A percentile compares a stretch with the other conserved stretches of the same genome.
phyloP scores from a whole-genome alignment of 1,139 yeast species.

The Hansenula sp. region DNA sequence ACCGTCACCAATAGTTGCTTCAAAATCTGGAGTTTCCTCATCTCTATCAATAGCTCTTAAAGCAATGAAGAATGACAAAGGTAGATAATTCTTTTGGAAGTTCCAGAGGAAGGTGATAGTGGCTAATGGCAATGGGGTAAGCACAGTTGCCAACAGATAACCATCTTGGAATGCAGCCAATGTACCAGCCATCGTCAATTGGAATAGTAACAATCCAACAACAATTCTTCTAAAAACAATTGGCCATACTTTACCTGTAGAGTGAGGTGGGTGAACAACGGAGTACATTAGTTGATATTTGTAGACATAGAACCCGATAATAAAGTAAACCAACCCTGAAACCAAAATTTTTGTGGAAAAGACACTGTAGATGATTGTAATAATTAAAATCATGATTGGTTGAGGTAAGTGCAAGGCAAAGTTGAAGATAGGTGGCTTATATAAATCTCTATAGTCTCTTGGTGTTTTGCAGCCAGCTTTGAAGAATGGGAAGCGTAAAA shows the following conservation, averaged over 20 bases:
- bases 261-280: constrained; percentile 83
- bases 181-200: constrained; percentile 89
- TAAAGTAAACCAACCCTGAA: constrained; percentile 70
- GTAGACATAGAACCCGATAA: constrained; percentile 72
- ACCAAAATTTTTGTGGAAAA: constrained; percentile 71
- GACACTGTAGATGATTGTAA: constrained; percentile 71
- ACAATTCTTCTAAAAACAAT: constrained; percentile 69
- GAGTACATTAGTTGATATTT: constrained; percentile 78
- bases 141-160: constrained; percentile 62
- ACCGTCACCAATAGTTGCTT: constrained; percentile 18
- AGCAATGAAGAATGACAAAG: constrained; percentile 82
- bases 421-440: constrained; percentile 74
- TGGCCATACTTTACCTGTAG: constrained; percentile 89
- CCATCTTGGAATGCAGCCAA: constrained; percentile 75
- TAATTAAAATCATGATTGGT: constrained; percentile 69
- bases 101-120: constrained; percentile 71
- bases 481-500: constrained; percentile 53
- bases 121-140: constrained; percentile 70
- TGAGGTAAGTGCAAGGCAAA: constrained; percentile 81
- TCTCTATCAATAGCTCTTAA: constrained; percentile 50
- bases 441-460: constrained; percentile 61
- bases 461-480: constrained; percentile 61
- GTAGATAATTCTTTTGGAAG: constrained; percentile 76
- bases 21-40: constrained; percentile 8
- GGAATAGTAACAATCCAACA: constrained; percentile 70